Percentiles rank a stretch among this genome's conserved stretches.
These are phyloP conservation scores for Cordyceps pruinosa DNA, from an alignment of 2,329 filamentous ascomycete genomes.

Conservation along the genomic window DNA sequence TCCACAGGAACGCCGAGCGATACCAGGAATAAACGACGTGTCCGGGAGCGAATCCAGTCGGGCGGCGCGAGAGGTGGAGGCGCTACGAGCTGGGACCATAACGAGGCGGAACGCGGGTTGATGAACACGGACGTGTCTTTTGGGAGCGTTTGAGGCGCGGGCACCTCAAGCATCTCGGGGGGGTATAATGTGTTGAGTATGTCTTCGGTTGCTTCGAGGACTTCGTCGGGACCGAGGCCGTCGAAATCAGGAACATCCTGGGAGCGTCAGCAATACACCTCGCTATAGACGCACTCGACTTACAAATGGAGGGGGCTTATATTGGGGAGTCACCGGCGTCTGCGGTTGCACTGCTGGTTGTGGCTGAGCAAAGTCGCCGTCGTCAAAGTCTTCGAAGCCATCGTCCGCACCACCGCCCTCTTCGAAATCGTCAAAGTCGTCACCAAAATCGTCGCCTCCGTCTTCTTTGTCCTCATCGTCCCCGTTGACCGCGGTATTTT, in stretches of 20 bases:
- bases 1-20: slow-evolving; percentile 94
- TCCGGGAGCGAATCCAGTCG: slow-evolving; percentile 95
- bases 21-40: slow-evolving; percentile 88
- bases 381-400: slow-evolving; percentile 66
- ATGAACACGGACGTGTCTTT: slow-evolving; percentile 64
- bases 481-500: background rate
- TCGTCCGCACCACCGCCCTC: slow-evolving; percentile 48
- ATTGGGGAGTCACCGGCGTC: slow-evolving; percentile 26
- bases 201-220: slow-evolving; percentile 54
- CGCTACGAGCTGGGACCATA: slow-evolving; percentile 95
- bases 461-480: slow-evolving; percentile 24
- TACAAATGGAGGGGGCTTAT: slow-evolving; percentile 40
- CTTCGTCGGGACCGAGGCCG: slow-evolving; percentile 52
- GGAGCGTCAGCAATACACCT: background rate
- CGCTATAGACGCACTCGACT: slow-evolving; percentile 17
- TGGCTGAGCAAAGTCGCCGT: slow-evolving; percentile 59
- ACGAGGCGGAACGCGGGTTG: slow-evolving; percentile 76
- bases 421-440: slow-evolving; percentile 58
- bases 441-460: slow-evolving; percentile 45
- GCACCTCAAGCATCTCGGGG: slow-evolving; percentile 45
- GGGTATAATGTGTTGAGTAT: slow-evolving; percentile 64
- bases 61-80: slow-evolving; percentile 91
- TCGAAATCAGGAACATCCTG: slow-evolving; percentile 64
- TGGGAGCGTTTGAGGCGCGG: slow-evolving; percentile 42
- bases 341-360: slow-evolving; percentile 19